Base-by-base conservation (phyloP, 441 rosid species). In the Populus tomentosa region DNA sequence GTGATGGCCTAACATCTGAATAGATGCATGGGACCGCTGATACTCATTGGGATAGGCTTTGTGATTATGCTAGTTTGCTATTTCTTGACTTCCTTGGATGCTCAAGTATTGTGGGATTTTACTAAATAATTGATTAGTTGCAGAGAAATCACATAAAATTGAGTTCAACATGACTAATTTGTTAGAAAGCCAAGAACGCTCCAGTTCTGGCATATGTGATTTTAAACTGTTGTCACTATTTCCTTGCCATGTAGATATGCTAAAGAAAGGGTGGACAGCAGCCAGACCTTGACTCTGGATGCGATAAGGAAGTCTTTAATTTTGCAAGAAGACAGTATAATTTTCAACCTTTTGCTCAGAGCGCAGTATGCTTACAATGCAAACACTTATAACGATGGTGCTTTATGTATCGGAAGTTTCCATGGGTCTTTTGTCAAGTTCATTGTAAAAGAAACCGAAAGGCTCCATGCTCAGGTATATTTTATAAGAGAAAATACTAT, bases 321-420 rank as follows among this genome's bases (percentile, higher is more conserved):
- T 50, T 80, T 80, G 40, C 94, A 93, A 80, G 95, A 89, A 83
- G 97, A 90, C 75, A 91, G 95, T 75, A 91, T 93, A 42, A 90
- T 89, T 80, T 88, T 88, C 72, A 82, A 89, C 73, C 85, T 93
- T 28, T 79, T 90, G 53, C 90, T 86, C 82, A 88, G 98, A 82
- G 87, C 97, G 74, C 90, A 90, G 78, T 88, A 89, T 69, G 84
- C 88, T 78, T 88, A 83, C 74, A 91, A 93, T 86, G 89, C 84
- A 0, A 92, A 88, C 78, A 87, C 95, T 10, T 93, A 91, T 80
- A 86, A 91, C 71, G 86, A 88, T 42, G 75, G 82, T 82, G 91
- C 90, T 71, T 84, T 91, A 64, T 59, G 83, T 69, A 82, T 90
- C 87, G 91, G 90, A 76, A 95, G 91, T 11, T 90, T 90, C 79